Evolutionary conservation across 139 green algal genomes (phyloP), one percentile per base, ranked within the genome.

Genomic region (Closterium sp.): DNA sequence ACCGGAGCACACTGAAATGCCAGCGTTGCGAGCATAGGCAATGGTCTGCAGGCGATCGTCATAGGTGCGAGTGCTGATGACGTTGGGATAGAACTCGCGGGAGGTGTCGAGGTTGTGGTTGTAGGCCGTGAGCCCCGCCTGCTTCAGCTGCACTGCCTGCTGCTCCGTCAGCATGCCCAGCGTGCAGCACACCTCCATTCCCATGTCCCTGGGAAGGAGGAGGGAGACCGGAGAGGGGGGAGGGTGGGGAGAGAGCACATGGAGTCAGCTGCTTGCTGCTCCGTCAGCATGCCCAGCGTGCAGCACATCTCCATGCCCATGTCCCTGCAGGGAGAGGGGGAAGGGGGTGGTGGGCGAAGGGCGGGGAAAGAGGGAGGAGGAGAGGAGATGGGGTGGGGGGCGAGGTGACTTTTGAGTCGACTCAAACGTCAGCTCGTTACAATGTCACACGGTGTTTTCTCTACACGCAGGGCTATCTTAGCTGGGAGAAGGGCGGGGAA

Each of bases 51-150:
- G 62, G 21, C 94, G 86, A 11, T 95, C 93, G 10, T 98, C 97
- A 89, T 99, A 99, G 38, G 98, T 98, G 79, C 98, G 96, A 11
- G 96, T 98, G 84, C 96, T 97, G 28, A 98, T 99, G 90, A 99
- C 96, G 93, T 98, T 97, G 85, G 89, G 88, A 95, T 99, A 99
- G 94, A 97, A 99, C 96, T 99, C 98, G 24, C 96, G 97, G 70
- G 91, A 97, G 70, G 98, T 99, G 97, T 99, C 98, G 89, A 99
- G 96, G 96, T 99, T 99, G 96, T 99, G 98, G 96, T 99, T 99
- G 97, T 99, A 99, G 6, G 98, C 98, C 10, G 98, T 99, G 13
- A 99, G 97, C 4, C 98, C 98, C 1, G 98, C 98, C 31, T 97
- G 90, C 10, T 97, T 96, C 92, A 99, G 95, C 95, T 98, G 88